These are phyloP conservation scores for Ramicandelaber brevisporus DNA, from an alignment of 192 early-diverging fungal genomes.

Conservation along the genomic window DNA sequence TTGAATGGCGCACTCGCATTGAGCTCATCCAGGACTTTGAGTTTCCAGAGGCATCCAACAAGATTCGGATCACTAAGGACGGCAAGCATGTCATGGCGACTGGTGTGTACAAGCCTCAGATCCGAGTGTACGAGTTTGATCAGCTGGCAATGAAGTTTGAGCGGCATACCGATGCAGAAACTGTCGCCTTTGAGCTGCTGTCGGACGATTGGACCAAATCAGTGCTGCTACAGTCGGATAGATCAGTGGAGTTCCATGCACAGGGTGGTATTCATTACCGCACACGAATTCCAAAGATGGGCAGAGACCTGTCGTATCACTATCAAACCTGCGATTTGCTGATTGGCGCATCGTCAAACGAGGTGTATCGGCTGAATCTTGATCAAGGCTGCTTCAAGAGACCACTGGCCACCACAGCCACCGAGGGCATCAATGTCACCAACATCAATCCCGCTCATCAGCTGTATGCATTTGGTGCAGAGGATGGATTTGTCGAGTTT, in stretches of 20 bases:
- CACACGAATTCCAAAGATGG: conserved; percentile 86
- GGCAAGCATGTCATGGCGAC: conserved; percentile 75
- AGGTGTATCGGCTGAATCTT: conserved; percentile 78
- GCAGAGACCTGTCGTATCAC: conserved; percentile 75
- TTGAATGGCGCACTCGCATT: conserved; percentile 66
- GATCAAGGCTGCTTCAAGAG: conserved; percentile 82
- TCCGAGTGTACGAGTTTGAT: conserved; percentile 76
- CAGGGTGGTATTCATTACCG: conserved; percentile 88
- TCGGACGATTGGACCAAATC: conserved; percentile 97
- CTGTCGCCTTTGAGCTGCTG: conserved; percentile 55
- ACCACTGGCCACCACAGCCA: conserved; percentile 43
- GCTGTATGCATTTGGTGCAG: conserved; percentile 71
- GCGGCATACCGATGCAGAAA: conserved; percentile 81
- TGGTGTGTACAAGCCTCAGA: conserved; percentile 95
- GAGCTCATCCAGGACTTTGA: conserved; percentile 97
- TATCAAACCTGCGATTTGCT: conserved; percentile 78
- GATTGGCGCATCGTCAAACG: conserved; percentile 44
- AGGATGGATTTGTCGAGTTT: conserved; percentile 73
- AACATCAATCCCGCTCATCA: conserved; percentile 79
- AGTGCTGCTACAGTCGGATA: conserved; percentile 73
- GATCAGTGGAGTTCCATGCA: conserved; percentile 78
- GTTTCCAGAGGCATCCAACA: conserved; percentile 80
- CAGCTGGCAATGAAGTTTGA: conserved; percentile 98
- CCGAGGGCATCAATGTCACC: conserved; percentile 35
- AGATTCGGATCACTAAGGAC: conserved; percentile 63